These are phyloP conservation scores for Trametes polyzona DNA, from an alignment of 1,284 basidiomycete species.

Conservation along the genomic window DNA sequence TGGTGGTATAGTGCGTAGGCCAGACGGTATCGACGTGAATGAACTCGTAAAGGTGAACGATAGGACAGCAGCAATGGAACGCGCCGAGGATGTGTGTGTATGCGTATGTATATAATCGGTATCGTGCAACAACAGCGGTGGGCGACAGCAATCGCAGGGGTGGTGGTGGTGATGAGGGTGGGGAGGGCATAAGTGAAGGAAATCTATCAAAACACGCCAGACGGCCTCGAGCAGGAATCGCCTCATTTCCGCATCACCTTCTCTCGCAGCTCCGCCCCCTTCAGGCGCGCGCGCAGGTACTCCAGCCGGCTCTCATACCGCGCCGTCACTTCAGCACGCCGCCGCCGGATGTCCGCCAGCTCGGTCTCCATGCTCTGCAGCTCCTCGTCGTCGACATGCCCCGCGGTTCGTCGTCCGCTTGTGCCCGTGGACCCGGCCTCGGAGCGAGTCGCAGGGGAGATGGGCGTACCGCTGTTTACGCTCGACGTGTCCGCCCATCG, in stretches of 20 bases:
- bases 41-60: slow-evolving; percentile 23
- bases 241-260: slow-evolving; percentile 53
- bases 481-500: slow-evolving; percentile 13
- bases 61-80: slow-evolving; percentile 21
- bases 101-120: not conserved
- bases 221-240: slow-evolving; percentile 2
- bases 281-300: slow-evolving; percentile 70
- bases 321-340: slow-evolving; percentile 62
- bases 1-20: slow-evolving; percentile 26
- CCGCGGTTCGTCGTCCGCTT: slow-evolving; percentile 12
- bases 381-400: slow-evolving; percentile 32
- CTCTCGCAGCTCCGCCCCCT: slow-evolving; percentile 75
- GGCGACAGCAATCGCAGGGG: not conserved
- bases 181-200: too few species aligned
- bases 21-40: slow-evolving; percentile 19
- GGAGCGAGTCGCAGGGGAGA: slow-evolving; percentile 21
- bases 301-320: slow-evolving; percentile 71
- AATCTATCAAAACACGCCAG: slow-evolving; percentile 9
- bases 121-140: slow-evolving; percentile 13
- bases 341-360: slow-evolving; percentile 63
- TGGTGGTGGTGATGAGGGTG: too few species aligned
- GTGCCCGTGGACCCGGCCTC: slow-evolving; percentile 21
- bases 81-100: slow-evolving; percentile 3
- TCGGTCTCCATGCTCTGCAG: slow-evolving; percentile 48
- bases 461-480: slow-evolving; percentile 14